Evolutionary conservation across 441 rosid species (phyloP).

Genomic region (Jatropha multifida): DNA sequence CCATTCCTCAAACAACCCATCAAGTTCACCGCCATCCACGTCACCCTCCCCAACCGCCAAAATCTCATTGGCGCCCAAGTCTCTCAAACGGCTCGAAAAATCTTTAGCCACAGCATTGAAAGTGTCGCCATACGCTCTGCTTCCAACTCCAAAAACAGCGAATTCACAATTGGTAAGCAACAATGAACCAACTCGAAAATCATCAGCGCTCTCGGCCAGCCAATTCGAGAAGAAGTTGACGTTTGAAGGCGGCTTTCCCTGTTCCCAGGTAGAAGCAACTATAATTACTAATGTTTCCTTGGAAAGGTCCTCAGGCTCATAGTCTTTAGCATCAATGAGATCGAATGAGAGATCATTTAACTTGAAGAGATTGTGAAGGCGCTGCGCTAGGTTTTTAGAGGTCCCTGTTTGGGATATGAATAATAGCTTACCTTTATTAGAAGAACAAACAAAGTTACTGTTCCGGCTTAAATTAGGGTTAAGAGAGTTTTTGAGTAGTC

Average conservation of each 20-base stretch:
- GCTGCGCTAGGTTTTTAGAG: constrained; percentile 63
- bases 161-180: constrained; percentile 62
- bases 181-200: constrained; percentile 80
- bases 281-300: constrained; percentile 57
- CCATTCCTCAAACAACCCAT: constrained; percentile 62
- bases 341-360: constrained; percentile 50
- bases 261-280: constrained; percentile 86
- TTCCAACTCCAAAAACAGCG: constrained; percentile 82
- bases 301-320: constrained; percentile 88
- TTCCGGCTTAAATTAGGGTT: constrained; percentile 30
- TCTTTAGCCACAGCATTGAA: constrained; percentile 76
- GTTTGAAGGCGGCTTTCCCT: constrained; percentile 65
- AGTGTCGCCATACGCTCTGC: constrained; percentile 60
- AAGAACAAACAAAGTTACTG: background rate
- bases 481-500: constrained; percentile 36
- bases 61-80: constrained; percentile 71
- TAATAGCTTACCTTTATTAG: constrained; percentile 57
- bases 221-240: constrained; percentile 65
- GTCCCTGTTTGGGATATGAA: constrained; percentile 84
- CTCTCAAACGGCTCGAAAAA: constrained; percentile 54
- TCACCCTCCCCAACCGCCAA: constrained; percentile 64
- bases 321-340: constrained; percentile 64
- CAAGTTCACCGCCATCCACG: constrained; percentile 65
- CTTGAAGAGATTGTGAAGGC: constrained; percentile 43
- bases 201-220: constrained; percentile 80